Conservation (phyloP, 2,329 filamentous ascomycete genomes). For the Monilinia aucupariae region DNA sequence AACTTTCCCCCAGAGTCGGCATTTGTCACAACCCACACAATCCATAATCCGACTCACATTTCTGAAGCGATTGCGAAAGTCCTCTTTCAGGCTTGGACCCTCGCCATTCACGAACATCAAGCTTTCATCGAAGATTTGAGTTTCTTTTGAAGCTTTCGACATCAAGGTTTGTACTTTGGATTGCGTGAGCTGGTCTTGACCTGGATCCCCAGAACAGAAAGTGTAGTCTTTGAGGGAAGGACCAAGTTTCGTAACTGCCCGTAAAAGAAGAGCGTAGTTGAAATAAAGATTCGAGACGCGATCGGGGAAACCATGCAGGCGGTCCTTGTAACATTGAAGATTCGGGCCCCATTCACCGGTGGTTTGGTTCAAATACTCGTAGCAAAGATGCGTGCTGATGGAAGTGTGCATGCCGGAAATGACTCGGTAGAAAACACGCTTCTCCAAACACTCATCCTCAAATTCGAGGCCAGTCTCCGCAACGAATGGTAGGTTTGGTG, state of each 20-base stretch:
- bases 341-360: constrained; percentile 93
- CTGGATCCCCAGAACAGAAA: constrained; percentile 82
- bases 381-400: constrained; percentile 93
- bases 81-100: constrained; percentile 79
- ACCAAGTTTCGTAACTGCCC: constrained; percentile 84
- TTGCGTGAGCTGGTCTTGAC: constrained; percentile 74
- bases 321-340: constrained; percentile 76
- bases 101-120: constrained; percentile 85
- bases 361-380: constrained; percentile 91
- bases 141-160: constrained; percentile 60
- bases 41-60: constrained; percentile 98
- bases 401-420: constrained; percentile 98
- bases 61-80: constrained; percentile 94
- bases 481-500: constrained; percentile 51
- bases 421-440: constrained; percentile 95
- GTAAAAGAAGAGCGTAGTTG: constrained; percentile 93
- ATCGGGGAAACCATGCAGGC: constrained; percentile 81
- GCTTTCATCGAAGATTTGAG: constrained; percentile 86
- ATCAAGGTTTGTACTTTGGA: constrained; percentile 75
- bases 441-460: constrained; percentile 92
- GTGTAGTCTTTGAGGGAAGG: constrained; percentile 76
- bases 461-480: constrained; percentile 63
- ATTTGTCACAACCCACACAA: constrained; percentile 98
- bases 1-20: constrained; percentile 93
- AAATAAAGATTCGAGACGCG: constrained; percentile 97